These are phyloP conservation scores for Endocalyx cinctus DNA, from an alignment of 2,329 filamentous ascomycete species.

Conservation along the genomic window DNA sequence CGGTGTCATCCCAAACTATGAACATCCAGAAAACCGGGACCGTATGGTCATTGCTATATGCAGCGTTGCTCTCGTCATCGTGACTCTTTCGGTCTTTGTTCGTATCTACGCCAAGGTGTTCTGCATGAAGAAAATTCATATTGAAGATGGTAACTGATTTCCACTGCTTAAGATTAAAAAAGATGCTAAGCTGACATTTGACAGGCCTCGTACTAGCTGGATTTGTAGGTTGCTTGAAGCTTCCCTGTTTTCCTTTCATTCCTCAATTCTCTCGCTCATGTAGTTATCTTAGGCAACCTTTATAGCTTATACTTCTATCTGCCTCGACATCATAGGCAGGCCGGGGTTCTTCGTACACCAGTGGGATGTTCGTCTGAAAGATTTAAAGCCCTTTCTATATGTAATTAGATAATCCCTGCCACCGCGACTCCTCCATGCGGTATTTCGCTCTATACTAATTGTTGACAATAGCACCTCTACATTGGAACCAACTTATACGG, in stretches of 20 bases:
- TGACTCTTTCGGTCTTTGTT: not conserved
- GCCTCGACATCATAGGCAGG: not conserved
- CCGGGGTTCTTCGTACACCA: conserved; percentile 15
- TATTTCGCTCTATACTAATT: too few relatives aligned
- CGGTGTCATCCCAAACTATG: conserved; percentile 3
- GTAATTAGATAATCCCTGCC: too few relatives aligned
- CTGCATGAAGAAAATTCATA: conserved; percentile 6
- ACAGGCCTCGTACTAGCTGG: too few relatives aligned
- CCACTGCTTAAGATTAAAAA: too few relatives aligned
- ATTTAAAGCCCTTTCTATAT: conserved; percentile 6
- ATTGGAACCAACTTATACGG: conserved; percentile 8
- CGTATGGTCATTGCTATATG: conserved; percentile 2
- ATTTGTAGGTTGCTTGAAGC: too few relatives aligned
- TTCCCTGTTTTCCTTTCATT: too few relatives aligned
- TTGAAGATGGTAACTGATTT: conserved; percentile 18
- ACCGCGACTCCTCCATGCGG: too few relatives aligned
- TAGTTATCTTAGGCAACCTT: too few relatives aligned
- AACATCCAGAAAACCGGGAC: conserved; percentile 9
- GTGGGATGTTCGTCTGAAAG: conserved; percentile 14
- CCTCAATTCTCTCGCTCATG: too few relatives aligned
- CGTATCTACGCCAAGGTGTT: conserved; percentile 12
- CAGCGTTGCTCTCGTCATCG: conserved; percentile 3
- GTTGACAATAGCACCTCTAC: too few relatives aligned
- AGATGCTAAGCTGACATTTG: too few relatives aligned
- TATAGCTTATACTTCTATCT: too few relatives aligned